Evolutionary conservation across 176 grass and related monocot genomes (phyloP), one percentile per base, ranked within the genome.

Genomic region (Leersia perrieri): DNA sequence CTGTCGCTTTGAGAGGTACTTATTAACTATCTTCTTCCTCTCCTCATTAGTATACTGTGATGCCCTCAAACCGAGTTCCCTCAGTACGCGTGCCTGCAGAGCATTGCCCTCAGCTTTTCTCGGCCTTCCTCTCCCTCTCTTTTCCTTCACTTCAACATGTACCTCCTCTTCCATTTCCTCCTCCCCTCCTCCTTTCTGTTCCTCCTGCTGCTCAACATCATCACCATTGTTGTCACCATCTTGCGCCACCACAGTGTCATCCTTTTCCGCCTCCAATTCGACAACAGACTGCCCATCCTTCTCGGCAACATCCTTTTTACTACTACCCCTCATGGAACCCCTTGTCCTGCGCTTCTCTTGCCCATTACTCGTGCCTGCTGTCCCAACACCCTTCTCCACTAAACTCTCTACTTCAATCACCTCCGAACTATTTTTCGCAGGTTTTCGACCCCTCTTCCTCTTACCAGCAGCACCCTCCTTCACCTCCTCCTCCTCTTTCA

Each of bases 21-120:
- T 97, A 58, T 68, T 25, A 62, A 97, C 84, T 78, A 92, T 90
- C 57, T 89, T 94, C 83, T 92, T 90, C 79, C 91, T 92, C 49
- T 97, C 94, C 53, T 88, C 91, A 27, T 86, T 83, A 60, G 28
- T 88, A 36, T 91, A 81, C 55, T 85, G 89, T 1, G 84, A 93
- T 0, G 72, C 84, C 53, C 72, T 87, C 42, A 90, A 74, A 41
- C 87, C 77, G 0, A 90, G 81, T 12, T 90, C 87, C 31, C 77
- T 90, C 73, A 82, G 49, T 7, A 71, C 61, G 29, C 55, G 45
- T 38, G 81, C 81, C 77, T 93, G 84, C 9, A 38, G 34, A 34
- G 80, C 45, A 72, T 64, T 78, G 11, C 45, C 77, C 9, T 78
- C 77, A n/a, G 25, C 23, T 85, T 82, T 93, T 33, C 77, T 91